Percentiles rank a stretch among this genome's conserved stretches.
phyloP scores from a whole-genome alignment of 768 basidiomycete species.

The Boletus tomentosulus region DNA sequence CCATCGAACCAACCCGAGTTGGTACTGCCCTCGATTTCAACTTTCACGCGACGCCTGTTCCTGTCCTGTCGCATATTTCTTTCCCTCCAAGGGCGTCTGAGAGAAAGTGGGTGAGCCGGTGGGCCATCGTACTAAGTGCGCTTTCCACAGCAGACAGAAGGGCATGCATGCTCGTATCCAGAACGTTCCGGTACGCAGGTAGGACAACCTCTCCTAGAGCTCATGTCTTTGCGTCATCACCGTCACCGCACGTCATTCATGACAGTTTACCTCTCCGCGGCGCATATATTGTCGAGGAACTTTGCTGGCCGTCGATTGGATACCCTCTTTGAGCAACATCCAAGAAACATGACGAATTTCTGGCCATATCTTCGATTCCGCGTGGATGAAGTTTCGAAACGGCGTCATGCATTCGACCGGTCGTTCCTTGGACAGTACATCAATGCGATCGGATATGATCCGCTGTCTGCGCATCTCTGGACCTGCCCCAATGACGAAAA shows the following conservation, averaged over 20 bases:
- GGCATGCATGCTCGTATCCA: constrained; percentile 51
- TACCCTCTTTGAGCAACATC: constrained; percentile 34
- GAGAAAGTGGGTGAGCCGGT: constrained; percentile 47
- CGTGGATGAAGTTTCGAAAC: constrained; percentile 36
- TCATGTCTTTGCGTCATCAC: not conserved
- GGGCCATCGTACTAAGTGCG: constrained; percentile 52
- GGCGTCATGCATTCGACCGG: constrained; percentile 37
- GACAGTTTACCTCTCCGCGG: constrained; percentile 62
- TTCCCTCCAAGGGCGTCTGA: constrained; percentile 58
- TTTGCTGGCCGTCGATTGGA: constrained; percentile 51
- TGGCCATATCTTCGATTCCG: constrained; percentile 69
- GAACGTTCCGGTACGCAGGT: constrained; percentile 64
- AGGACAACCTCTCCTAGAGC: constrained; percentile 1
- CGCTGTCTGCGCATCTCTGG: constrained; percentile 51
- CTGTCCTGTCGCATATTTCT: constrained; percentile 40
- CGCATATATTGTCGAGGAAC: constrained; percentile 39
- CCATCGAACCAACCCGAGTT: not conserved
- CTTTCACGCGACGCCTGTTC: not conserved
- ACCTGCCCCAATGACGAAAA: constrained; percentile 52
- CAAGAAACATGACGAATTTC: constrained; percentile 51
- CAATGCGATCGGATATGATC: constrained; percentile 27
- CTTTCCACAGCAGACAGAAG: constrained; percentile 43
- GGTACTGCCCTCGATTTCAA: not conserved
- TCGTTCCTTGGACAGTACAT: constrained; percentile 48
- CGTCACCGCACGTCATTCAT: not conserved